A percentile compares a stretch with the other conserved stretches of the same genome.
These are phyloP conservation scores for Solanum hybrid DNA, from an alignment of 305 asterid species.

Conservation along the genomic window DNA sequence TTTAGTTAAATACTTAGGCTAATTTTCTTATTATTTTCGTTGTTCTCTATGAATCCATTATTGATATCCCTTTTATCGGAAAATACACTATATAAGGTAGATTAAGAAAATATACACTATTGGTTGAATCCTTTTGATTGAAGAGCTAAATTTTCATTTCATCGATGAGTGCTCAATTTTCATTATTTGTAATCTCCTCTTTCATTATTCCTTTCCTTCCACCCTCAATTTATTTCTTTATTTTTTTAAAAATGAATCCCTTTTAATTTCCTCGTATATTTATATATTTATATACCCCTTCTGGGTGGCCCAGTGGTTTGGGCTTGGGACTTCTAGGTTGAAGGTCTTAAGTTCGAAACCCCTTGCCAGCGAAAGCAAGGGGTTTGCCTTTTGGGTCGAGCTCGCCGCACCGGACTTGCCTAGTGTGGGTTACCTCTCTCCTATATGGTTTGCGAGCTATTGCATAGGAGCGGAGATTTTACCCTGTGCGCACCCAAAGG, in stretches of 20 bases:
- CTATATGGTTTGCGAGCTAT: no score
- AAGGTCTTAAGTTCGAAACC: no score
- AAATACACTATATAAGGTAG: not conserved
- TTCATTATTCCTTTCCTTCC: not conserved
- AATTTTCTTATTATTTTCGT: not conserved
- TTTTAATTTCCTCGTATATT: not conserved
- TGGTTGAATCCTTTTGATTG: not conserved
- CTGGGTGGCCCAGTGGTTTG: no score
- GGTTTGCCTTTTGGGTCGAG: no score
- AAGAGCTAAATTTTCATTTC: not conserved
- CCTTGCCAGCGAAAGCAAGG: no score
- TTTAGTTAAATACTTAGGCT: not conserved
- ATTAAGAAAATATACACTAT: not conserved
- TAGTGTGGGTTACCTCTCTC: no score
- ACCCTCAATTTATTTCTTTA: not conserved
- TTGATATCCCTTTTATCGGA: not conserved
- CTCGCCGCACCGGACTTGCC: no score
- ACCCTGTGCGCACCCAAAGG: no score
- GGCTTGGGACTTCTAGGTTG: no score
- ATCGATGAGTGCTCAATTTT: not conserved
- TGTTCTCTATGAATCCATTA: not conserved
- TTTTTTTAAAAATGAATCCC: not conserved
- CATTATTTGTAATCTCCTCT: not conserved
- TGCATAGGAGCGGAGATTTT: no score
- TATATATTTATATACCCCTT: not conserved